Evolutionary conservation across 805 yeast species (phyloP), one percentile per base, ranked within the genome.

Genomic region (Starmerella khaoyaiensis): DNA sequence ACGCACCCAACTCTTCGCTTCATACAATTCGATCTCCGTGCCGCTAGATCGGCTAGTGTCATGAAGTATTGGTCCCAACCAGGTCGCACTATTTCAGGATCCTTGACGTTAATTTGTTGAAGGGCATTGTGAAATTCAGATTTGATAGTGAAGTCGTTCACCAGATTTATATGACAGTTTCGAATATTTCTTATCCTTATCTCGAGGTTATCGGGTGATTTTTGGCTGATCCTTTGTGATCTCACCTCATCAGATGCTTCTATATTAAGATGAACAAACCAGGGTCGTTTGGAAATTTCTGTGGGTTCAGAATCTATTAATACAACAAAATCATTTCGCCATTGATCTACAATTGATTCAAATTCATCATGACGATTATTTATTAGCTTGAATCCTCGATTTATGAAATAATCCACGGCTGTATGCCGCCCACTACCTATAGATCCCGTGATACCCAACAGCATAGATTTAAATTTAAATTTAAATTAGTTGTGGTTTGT

Each of bases 1-100:
- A 90, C 97, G 59, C 97, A 87, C 0, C 99, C 99, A 3, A 90
- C 99, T 36, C 94, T 68, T 41, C 99, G 64, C 58, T 90, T 90
- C 97, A 90, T 90, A 62, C 99, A 90, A 49, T 90, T 90, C 20
- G 93, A 77, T 47, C 99, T 65, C 32, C 76, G 63, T 0, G 98
- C 94, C 0, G 98, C 98, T 51, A 90, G 66, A 47, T 82, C 84
- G 0, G 98, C 96, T 41, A 90, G 60, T 29, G 75, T 65, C 98
- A 90, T 90, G 58, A 90, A 90, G 56, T 90, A 90, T 1, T 87
- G 71, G 56, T 90, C 98, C 99, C 99, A 90, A 3, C 76, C 71
- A 1, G 99, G 99, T 39, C 99, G 63, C 23, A 82, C 63, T 24
- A 94, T 61, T 16, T 72, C 61, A 16, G 62, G 56, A 35, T 82